Conservation (phyloP, 140 eudicot genomes). For the Cichorium intybus region DNA sequence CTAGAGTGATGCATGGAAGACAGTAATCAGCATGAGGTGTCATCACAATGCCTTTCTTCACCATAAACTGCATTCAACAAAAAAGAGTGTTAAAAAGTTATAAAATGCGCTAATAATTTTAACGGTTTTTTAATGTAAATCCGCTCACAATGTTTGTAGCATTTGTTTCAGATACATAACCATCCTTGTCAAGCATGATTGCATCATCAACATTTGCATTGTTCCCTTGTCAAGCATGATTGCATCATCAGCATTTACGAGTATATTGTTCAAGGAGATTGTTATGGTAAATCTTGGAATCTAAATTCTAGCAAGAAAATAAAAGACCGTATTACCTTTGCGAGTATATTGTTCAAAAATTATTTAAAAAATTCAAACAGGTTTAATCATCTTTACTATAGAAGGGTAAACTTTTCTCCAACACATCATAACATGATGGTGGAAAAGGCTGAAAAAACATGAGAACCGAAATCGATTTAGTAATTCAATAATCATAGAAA, state of each 20-base stretch:
- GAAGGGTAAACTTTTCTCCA: conserved; percentile 95
- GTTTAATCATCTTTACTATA: conserved; percentile 32
- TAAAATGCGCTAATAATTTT: no score
- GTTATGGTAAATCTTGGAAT: conserved; percentile 97
- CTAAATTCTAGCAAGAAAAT: conserved; percentile 70
- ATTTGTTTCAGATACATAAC: conserved; percentile 96
- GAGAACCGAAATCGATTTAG: no score
- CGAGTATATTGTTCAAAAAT: no score
- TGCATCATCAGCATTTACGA: conserved; percentile 88
- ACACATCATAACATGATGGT: conserved; percentile 51
- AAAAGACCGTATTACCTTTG: no score
- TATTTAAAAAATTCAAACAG: no score
- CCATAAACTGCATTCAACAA: conserved; percentile 66
- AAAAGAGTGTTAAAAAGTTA: conserved; percentile 3
- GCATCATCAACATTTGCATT: conserved; percentile 96
- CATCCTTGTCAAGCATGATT: conserved; percentile 98
- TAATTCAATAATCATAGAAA: no score
- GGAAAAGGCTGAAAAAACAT: conserved; percentile 89
- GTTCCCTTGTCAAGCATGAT: conserved; percentile 97
- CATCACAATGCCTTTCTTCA: conserved; percentile 80
- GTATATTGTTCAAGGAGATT: conserved; percentile 96
- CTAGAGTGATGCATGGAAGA: conserved; percentile 96
- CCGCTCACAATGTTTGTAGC: conserved; percentile 86
- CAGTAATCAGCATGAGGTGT: conserved; percentile 99
- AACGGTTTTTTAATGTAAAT: no score